Base-by-base conservation (phyloP, 352 stramenopile species). In the Elongisporangium prolatum region DNA sequence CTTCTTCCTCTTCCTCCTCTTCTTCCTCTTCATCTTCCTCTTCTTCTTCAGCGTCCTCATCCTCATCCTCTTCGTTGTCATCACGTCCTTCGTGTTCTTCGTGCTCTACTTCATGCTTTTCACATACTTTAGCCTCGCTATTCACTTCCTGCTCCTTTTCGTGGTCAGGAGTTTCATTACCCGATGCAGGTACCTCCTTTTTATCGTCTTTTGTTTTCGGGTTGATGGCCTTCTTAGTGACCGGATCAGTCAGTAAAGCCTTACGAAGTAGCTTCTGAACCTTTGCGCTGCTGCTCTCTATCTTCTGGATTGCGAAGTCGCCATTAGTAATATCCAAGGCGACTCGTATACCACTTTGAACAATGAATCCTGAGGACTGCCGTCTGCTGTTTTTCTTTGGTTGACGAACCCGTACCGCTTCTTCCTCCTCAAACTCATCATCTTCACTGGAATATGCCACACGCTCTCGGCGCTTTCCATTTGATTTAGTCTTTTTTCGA, bases 401-500 rank as follows among this genome's bases (percentile, higher is more conserved):
- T 69, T 84, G 48, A 56, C 63, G 55, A 51, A 14, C 44, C 68
- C 58, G 20, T 14, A 60, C 54, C 56, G 72, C 56, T 48, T 81
- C 65, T 53, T 83, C 74, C 34, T 74, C 67, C 9, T 78, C 77
- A 37, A 72, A 63, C 10, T 86, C 80, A 49, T 81, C 71, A 11
- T 84, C 75, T 20, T 90, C 74, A 48, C 75, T 84, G 17, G 69
- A 71, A 48, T 77, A 68, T 40, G 67, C 50, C 44, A 79, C 81
- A 20, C 61, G 66, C 17, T 79, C 65, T 16, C 67, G 71, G 34
- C 56, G 70, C 22, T 62, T 68, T 21, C 69, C 59, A 20, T 71
- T 77, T 4, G 54, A 48, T 48, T 89, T 90, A 14, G 65, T 57
- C 48, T 72, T 66, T 20, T 77, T 75, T 28, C 75, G 72, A 6